Evolutionary conservation across 2,329 filamentous ascomycete genomes (phyloP).

Genomic region (Hymenoscyphus infarciens): DNA sequence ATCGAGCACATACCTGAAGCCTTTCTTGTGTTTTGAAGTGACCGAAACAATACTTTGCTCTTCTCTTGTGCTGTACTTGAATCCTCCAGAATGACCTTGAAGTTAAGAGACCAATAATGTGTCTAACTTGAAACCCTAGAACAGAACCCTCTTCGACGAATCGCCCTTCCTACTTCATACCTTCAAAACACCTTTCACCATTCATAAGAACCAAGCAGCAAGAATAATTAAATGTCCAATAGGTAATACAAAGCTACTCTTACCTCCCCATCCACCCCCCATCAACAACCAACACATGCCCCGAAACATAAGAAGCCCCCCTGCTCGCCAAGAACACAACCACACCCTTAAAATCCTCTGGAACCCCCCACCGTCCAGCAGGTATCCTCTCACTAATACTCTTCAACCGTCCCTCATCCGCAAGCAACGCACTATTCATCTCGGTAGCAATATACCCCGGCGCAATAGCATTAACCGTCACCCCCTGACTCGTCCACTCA

Average conservation of each 20-base stretch:
- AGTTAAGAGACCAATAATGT: neutral
- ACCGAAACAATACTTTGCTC: neutral
- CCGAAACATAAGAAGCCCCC: slow-evolving; percentile 77
- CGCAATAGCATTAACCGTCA: slow-evolving; percentile 84
- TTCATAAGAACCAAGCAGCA: neutral
- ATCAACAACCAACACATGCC: slow-evolving; percentile 79
- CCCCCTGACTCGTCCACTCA: slow-evolving; percentile 76
- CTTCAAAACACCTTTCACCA: no score
- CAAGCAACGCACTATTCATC: slow-evolving; percentile 82
- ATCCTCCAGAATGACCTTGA: neutral
- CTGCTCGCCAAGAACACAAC: slow-evolving; percentile 73
- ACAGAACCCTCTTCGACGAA: no score
- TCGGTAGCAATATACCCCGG: slow-evolving; percentile 92
- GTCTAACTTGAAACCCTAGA: no score
- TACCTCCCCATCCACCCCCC: slow-evolving; percentile 80
- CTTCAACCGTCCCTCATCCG: slow-evolving; percentile 63
- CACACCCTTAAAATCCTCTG: slow-evolving; percentile 85
- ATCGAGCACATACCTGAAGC: neutral
- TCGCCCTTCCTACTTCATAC: no score
- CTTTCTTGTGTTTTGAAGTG: neutral
- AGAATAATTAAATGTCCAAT: neutral
- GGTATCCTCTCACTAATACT: slow-evolving; percentile 80
- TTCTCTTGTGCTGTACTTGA: neutral
- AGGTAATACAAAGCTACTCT: neutral
- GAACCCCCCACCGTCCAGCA: slow-evolving; percentile 75